Base-by-base conservation (phyloP, 2,329 filamentous ascomycete genomes). In the Cladobotryum mycophilum region DNA sequence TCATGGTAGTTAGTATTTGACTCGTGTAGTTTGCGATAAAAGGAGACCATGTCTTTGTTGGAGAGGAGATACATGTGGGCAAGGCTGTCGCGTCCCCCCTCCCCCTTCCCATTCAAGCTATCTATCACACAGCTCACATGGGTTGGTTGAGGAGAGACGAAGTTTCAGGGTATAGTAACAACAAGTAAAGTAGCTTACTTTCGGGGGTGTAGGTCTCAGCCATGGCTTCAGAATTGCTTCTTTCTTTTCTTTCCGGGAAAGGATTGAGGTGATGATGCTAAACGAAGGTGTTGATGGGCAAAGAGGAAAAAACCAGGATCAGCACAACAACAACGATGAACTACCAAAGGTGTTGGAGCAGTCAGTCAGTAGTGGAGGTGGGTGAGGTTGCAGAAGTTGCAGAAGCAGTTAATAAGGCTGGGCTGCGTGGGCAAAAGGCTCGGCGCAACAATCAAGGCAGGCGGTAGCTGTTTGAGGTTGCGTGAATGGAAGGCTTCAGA, bases 401-500 rank as follows among this genome's bases (percentile, higher is more conserved):
- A 30, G 41, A n/a, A 38, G 35, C 25, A 17, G 14, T 40, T 43
- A 52, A 41, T 45, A 41, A 52, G 49, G 49, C 45, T 52, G 25
- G 25, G 6, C 25, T 30, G 25, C 25, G 49, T 44, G 48, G 43
- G 36, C 43, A 41, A 46, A 25, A 17, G 45, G 45, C 20, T 18
- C 41, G 37, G 41, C 47, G 46, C 45, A 42, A 41, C 36, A 34
- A 48, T 45, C 45, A 41, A 48, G 41, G 43, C 41, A 33, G 41
- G 20, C 22, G 43, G 43, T 45, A 35, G 11, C 33, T 33, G 25
- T 30, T 30, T 30, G 25, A 30, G 25, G 25, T 30, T 30, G 25
- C 25, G 25, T 30, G 25, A 30, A 30, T 64, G 65, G 70, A 73
- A 73, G 61, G 67, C 67, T 61, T 65, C 64, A 71, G 70, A 73